Conservation (phyloP, 1,284 basidiomycete genomes). For the Melanopsichium pennsylvanicum region DNA sequence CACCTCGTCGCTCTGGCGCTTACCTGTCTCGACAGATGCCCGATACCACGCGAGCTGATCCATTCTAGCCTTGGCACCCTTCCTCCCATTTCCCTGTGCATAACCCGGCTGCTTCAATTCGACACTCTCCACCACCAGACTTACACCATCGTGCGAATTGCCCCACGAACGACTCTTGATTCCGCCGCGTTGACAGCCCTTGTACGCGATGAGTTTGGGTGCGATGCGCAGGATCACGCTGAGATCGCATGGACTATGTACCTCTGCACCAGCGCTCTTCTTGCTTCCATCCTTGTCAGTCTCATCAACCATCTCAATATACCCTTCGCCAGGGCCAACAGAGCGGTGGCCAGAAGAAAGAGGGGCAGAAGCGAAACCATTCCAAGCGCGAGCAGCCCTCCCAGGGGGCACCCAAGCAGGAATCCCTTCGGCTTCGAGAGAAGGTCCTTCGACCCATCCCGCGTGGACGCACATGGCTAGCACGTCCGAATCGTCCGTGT, state of each 20-base stretch:
- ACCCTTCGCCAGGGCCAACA: too few species aligned
- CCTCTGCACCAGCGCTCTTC: too few species aligned
- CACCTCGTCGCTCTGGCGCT: neutral
- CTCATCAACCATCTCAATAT: too few species aligned
- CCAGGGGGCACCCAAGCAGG: constrained; percentile 56
- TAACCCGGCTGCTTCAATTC: constrained; percentile 62
- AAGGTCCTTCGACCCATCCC: constrained; percentile 69
- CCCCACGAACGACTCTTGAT: constrained; percentile 70
- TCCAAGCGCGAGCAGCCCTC: constrained; percentile 55
- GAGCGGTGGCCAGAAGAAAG: neutral
- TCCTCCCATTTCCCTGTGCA: constrained; percentile 44
- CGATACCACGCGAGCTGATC: constrained; percentile 42
- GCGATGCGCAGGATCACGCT: constrained; percentile 69
- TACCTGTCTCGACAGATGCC: neutral
- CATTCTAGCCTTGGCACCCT: constrained; percentile 44
- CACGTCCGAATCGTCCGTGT: constrained; percentile 72
- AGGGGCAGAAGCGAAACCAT: constrained; percentile 10
- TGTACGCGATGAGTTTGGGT: constrained; percentile 70
- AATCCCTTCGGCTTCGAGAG: constrained; percentile 43
- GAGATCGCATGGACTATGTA: constrained; percentile 59
- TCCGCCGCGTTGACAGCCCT: constrained; percentile 69
- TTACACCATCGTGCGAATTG: constrained; percentile 71
- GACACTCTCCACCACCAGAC: constrained; percentile 69
- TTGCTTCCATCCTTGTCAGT: too few species aligned
- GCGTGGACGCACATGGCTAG: constrained; percentile 70